phyloP scores from a whole-genome alignment of 2,329 filamentous ascomycete species.

The Aspergillus arachidicola region DNA sequence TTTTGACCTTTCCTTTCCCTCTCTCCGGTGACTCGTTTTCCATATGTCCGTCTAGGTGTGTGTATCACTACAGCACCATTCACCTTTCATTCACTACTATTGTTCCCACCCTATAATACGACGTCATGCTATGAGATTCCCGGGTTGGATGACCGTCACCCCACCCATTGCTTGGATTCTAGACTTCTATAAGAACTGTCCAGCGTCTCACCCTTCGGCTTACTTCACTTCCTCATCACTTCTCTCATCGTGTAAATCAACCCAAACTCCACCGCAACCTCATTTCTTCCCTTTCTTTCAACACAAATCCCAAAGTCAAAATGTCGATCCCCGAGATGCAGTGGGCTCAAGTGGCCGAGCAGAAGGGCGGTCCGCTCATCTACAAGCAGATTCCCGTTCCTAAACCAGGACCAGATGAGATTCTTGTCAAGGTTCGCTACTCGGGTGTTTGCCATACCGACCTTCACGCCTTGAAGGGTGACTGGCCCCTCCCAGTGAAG shows the following conservation, averaged over 20 bases:
- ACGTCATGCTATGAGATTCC: background rate
- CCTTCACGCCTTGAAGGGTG: constrained; percentile 77
- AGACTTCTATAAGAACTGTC: constrained; percentile 12
- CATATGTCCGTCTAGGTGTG: background rate
- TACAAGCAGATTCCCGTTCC: constrained; percentile 70
- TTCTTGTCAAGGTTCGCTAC: constrained; percentile 89
- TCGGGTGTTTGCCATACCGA: constrained; percentile 91
- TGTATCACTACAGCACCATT: too few species aligned
- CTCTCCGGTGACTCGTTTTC: background rate
- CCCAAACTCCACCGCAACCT: background rate
- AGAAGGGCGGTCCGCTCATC: constrained; percentile 69
- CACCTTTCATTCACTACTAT: background rate
- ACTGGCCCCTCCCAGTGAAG: constrained; percentile 85
- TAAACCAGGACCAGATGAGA: constrained; percentile 82
- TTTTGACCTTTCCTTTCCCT: constrained; percentile 1
- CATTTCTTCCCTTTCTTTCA: background rate
- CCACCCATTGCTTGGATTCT: background rate
- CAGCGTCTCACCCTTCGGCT: background rate
- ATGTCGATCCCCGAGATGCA: constrained; percentile 73
- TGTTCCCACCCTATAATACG: background rate
- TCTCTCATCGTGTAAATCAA: background rate
- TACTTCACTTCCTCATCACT: background rate
- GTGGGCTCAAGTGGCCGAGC: constrained; percentile 89
- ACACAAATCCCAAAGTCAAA: constrained; percentile 5
- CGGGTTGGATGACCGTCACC: constrained; percentile 4